Conservation (phyloP, 2,329 filamentous ascomycete species). For the Pseudogymnoascus sp. region DNA sequence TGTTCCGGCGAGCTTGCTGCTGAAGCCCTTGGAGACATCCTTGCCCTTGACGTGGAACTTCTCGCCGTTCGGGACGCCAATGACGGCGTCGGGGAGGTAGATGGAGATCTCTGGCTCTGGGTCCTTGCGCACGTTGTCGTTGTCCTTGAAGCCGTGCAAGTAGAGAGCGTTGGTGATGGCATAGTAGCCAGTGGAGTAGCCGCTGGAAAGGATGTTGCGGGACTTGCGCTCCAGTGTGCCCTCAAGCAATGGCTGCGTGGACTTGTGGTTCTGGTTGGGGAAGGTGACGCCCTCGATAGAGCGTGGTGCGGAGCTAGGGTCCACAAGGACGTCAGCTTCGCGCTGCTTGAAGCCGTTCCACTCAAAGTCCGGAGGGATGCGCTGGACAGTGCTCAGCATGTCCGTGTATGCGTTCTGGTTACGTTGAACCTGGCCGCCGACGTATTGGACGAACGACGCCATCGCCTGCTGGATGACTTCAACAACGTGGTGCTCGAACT, state of each 20-base stretch:
- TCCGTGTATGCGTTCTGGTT: conserved; percentile 73
- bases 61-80: conserved; percentile 62
- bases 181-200: conserved; percentile 76
- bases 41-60: conserved; percentile 97
- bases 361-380: conserved; percentile 77
- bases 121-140: conserved; percentile 62
- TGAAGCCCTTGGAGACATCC: conserved; percentile 72
- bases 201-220: conserved; percentile 69
- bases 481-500: conserved; percentile 81
- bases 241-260: conserved; percentile 77
- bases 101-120: conserved; percentile 80
- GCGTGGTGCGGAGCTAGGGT: conserved; percentile 66
- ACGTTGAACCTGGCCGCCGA: conserved; percentile 73
- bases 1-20: conserved; percentile 69
- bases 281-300: conserved; percentile 68
- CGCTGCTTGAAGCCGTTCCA: conserved; percentile 78
- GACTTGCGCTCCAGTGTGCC: conserved; percentile 86
- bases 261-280: conserved; percentile 76
- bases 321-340: conserved; percentile 63
- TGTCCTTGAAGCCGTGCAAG: conserved; percentile 93
- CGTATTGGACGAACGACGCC: conserved; percentile 72
- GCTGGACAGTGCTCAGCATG: conserved; percentile 68
- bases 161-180: conserved; percentile 82
- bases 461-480: conserved; percentile 74
- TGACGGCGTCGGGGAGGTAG: conserved; percentile 81